Evolutionary conservation across 2,329 filamentous ascomycete species (phyloP), one percentile per base, ranked within the genome.

Genomic region (Zasmidium citrigriseum): DNA sequence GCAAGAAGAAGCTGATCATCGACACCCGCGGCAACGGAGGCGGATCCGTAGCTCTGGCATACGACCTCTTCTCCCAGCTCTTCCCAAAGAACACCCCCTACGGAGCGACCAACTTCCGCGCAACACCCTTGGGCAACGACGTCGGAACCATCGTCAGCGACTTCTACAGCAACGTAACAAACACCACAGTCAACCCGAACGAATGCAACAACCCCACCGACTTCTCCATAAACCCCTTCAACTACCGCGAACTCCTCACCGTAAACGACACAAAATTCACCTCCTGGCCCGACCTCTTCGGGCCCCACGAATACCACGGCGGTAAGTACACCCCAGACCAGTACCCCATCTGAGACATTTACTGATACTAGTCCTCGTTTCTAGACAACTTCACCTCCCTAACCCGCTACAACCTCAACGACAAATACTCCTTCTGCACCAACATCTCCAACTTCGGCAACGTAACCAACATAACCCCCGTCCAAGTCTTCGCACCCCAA

Each of bases 21-120:
- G 88, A 90, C 62, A 67, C 89, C 5, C 80, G 82, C 3, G 78
- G 76, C 1, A 90, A 90, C 62, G 77, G 76, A 0, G 87, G 87
- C 41, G 87, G 87, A 34, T 71, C 69, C 21, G 71, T 72, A 14
- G 69, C 73, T 23, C 69, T 76, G 4, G 76, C 72, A 52, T 76
- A 75, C 59, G 76, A 78, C 54, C 67, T 73, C 0, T 86, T 86
- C 67, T 77, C 77, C 29, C 79, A 83, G 64, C 76, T 85, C 46
- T 84, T 84, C 69, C 83, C 83, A 0, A 1, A 68, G 73, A 4
- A 76, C 78, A 2, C 82, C 78, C 64, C 78, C 74, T 48, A 78
- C 76, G 9, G 77, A 72, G 56, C 55, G 11, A 52, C 50, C 14
- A 61, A 81, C 14, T 76, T 79, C 64, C 78, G 81, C 9, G 77